Percentiles rank a stretch among this genome's conserved stretches.
phyloP scores from a whole-genome alignment of 495 filamentous ascomycete species.

The Aspergillus carlsbadensis region DNA sequence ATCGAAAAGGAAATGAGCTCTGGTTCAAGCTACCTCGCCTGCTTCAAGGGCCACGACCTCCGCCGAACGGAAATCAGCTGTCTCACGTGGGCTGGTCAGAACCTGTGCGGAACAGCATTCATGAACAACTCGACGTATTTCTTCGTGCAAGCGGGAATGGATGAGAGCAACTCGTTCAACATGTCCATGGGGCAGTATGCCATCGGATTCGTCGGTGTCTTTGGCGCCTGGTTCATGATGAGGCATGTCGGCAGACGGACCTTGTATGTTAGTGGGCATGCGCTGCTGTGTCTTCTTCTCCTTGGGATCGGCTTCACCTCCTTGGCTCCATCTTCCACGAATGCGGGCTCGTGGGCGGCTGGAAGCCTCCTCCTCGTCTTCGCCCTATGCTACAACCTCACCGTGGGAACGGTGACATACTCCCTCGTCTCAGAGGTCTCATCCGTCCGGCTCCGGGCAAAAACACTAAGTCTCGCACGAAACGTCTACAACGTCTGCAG shows the following conservation, averaged over 20 bases:
- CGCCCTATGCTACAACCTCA: constrained; percentile 71
- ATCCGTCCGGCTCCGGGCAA: constrained; percentile 70
- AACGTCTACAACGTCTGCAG: constrained; percentile 71
- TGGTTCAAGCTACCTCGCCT: constrained; percentile 68
- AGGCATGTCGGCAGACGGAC: constrained; percentile 66
- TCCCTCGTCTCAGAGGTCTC: constrained; percentile 74
- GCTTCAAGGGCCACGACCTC: constrained; percentile 73
- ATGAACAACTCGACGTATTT: constrained; percentile 81
- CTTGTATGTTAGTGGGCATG: constrained; percentile 69
- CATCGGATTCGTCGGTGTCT: constrained; percentile 71
- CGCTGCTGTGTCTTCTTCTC: constrained; percentile 62
- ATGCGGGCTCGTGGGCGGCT: constrained; percentile 58
- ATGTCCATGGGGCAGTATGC: constrained; percentile 68
- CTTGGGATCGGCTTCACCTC: constrained; percentile 75
- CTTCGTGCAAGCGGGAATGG: constrained; percentile 64
- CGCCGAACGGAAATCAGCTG: constrained; percentile 77
- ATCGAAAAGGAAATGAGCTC: constrained; percentile 67
- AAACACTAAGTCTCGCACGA: constrained; percentile 71
- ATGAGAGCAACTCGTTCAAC: constrained; percentile 64
- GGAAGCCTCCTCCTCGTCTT: constrained; percentile 71
- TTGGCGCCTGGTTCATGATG: constrained; percentile 75
- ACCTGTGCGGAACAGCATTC: constrained; percentile 74
- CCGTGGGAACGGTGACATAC: constrained; percentile 77
- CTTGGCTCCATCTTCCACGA: constrained; percentile 54
- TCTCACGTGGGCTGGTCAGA: constrained; percentile 83